Conservation (phyloP, 1,139 yeast species). For the Kodamaea sp. region DNA sequence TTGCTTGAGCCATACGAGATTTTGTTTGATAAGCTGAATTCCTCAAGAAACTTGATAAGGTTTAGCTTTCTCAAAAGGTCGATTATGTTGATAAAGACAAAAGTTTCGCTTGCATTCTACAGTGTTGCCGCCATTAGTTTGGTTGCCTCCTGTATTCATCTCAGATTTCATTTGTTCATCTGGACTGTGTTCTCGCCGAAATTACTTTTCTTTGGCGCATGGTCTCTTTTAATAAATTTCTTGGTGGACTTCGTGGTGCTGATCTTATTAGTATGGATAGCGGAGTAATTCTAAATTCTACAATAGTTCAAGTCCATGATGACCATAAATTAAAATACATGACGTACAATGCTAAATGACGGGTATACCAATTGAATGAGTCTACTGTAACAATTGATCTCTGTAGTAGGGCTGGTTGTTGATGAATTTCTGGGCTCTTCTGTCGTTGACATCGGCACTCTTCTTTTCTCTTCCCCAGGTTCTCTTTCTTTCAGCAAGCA, state of each 20-base stretch:
- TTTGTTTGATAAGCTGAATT: constrained; percentile 14
- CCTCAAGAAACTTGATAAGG: constrained; percentile 14
- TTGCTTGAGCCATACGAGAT: constrained; percentile 32
- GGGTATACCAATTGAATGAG: no score
- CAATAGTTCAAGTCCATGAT: not conserved
- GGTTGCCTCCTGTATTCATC: constrained; percentile 66
- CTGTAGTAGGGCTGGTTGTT: constrained; percentile 91
- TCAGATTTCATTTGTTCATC: constrained; percentile 84
- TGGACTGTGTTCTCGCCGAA: constrained; percentile 99
- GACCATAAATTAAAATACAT: not conserved
- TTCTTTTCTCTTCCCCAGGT: constrained; percentile 73
- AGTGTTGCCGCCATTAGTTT: constrained; percentile 59
- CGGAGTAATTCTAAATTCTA: constrained; percentile 2
- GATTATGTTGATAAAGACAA: constrained; percentile 35
- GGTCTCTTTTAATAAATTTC: constrained; percentile 61
- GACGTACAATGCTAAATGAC: not conserved
- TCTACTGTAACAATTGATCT: constrained; percentile 81
- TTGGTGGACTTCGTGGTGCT: constrained; percentile 38
- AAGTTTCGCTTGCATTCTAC: constrained; percentile 52
- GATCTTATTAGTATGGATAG: constrained; percentile 12
- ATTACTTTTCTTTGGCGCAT: constrained; percentile 73
- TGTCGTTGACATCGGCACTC: constrained; percentile 68
- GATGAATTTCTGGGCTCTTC: constrained; percentile 77
- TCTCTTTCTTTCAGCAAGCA: constrained; percentile 65
- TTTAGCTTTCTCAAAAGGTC: constrained; percentile 31